Percentiles rank a stretch among this genome's conserved stretches.
Evolutionary conservation across 1,284 basidiomycete species (phyloP).

Genomic region (Fomitopsis schrenkii): DNA sequence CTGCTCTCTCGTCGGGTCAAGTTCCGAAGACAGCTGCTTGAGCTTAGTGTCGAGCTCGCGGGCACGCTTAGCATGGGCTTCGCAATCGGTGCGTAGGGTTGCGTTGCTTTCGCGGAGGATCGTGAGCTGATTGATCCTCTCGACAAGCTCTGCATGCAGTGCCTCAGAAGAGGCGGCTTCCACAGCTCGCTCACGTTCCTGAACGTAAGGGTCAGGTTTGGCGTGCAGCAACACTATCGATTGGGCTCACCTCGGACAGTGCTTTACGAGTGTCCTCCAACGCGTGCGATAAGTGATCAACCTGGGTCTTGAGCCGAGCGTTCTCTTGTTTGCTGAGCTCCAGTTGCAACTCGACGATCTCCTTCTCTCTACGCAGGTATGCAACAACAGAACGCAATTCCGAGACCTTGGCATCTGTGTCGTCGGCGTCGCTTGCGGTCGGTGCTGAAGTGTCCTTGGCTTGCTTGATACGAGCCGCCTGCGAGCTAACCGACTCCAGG

Average conservation of each 20-base stretch:
- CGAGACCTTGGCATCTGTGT: conserved; percentile 55
- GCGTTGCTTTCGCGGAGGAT: conserved; percentile 87
- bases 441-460: conserved; percentile 52
- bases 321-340: conserved; percentile 86
- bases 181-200: conserved; percentile 79
- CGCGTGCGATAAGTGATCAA: conserved; percentile 68
- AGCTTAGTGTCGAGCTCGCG: conserved; percentile 65
- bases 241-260: conserved; percentile 52
- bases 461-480: conserved; percentile 74
- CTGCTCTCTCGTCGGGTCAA: conserved; percentile 77
- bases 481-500: conserved; percentile 80
- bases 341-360: conserved; percentile 84
- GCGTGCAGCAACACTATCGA: conserved; percentile 1
- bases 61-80: conserved; percentile 60
- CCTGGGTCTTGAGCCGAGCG: conserved; percentile 68
- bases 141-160: conserved; percentile 82
- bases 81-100: conserved; percentile 76
- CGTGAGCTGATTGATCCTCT: conserved; percentile 85
- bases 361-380: conserved; percentile 86
- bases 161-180: conserved; percentile 68
- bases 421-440: conserved; percentile 38
- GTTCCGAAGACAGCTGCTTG: conserved; percentile 52
- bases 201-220: conserved; percentile 2
- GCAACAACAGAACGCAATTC: conserved; percentile 80
- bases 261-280: conserved; percentile 68